These are phyloP conservation scores for Auricularia auricula-judae DNA, from an alignment of 768 basidiomycete species.

Conservation along the genomic window DNA sequence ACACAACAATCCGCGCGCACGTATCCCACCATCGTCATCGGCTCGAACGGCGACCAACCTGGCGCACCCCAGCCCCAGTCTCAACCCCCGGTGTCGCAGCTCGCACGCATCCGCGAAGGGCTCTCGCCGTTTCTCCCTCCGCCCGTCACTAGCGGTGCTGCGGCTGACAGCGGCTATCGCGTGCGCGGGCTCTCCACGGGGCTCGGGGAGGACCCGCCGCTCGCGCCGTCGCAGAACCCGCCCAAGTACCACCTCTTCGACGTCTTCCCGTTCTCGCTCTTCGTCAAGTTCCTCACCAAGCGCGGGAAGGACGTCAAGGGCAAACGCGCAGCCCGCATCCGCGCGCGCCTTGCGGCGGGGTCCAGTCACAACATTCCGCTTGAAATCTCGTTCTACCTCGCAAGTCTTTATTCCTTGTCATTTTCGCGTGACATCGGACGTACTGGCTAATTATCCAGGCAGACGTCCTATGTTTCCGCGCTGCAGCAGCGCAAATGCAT, in stretches of 20 bases:
- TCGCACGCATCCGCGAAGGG: background rate
- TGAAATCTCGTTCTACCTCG: slow-evolving; percentile 59
- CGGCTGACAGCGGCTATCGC: background rate
- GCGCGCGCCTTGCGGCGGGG: slow-evolving; percentile 37
- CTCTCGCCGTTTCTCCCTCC: too few relatives aligned
- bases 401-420: slow-evolving; percentile 17
- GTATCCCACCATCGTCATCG: background rate
- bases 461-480: slow-evolving; percentile 59
- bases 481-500: slow-evolving; percentile 43
- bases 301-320: slow-evolving; percentile 43
- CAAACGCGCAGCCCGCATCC: slow-evolving; percentile 45
- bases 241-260: slow-evolving; percentile 53
- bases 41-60: background rate
- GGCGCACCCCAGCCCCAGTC: background rate
- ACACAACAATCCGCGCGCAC: background rate
- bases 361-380: slow-evolving; percentile 52
- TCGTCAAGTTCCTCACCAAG: slow-evolving; percentile 35
- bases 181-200: slow-evolving; percentile 11
- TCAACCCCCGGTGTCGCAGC: background rate
- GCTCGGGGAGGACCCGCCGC: slow-evolving; percentile 31
- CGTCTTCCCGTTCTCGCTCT: slow-evolving; percentile 57
- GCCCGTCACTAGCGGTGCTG: too few relatives aligned
- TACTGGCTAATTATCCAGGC: slow-evolving; percentile 6
- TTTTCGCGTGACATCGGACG: background rate
- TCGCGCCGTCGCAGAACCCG: slow-evolving; percentile 45